Percentiles rank a stretch among this genome's conserved stretches.
Conservation (phyloP, 192 early-diverging fungal species). For the Backusella parvicylindrica region DNA sequence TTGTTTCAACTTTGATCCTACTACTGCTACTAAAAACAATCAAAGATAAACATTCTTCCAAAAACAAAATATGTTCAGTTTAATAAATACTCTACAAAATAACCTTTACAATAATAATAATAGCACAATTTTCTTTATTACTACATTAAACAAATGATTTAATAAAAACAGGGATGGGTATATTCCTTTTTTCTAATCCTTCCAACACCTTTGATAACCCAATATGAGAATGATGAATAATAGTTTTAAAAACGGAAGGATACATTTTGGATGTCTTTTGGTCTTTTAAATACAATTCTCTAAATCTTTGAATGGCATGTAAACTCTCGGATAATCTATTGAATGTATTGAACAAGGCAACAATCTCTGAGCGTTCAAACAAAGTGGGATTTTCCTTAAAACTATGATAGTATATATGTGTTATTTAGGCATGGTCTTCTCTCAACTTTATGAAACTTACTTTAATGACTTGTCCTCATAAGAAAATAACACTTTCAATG, state of each 20-base stretch:
- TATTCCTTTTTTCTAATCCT: background rate
- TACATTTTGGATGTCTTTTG: background rate
- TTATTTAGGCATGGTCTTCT: too few relatives aligned
- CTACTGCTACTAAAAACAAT: background rate
- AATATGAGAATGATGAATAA: background rate
- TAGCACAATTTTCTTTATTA: background rate
- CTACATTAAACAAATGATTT: background rate
- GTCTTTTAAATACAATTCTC: slow-evolving; percentile 60
- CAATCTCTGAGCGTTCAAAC: slow-evolving; percentile 76
- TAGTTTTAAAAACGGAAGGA: background rate
- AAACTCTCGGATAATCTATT: slow-evolving; percentile 85
- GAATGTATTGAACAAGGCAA: slow-evolving; percentile 88
- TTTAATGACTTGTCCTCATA: slow-evolving; percentile 69
- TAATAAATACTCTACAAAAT: too few relatives aligned
- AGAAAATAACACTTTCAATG: slow-evolving; percentile 94
- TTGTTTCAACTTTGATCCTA: background rate
- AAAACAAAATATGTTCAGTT: too few relatives aligned
- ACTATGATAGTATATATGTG: slow-evolving; percentile 14
- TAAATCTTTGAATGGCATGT: slow-evolving; percentile 78
- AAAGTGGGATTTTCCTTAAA: slow-evolving; percentile 47
- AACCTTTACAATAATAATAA: background rate
- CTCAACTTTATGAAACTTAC: too few relatives aligned
- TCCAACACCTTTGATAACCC: background rate
- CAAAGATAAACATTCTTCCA: background rate
- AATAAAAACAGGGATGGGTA: slow-evolving; percentile 6